Conservation (phyloP, 164 flowering plant species). For the Umbilicus rupestris region DNA sequence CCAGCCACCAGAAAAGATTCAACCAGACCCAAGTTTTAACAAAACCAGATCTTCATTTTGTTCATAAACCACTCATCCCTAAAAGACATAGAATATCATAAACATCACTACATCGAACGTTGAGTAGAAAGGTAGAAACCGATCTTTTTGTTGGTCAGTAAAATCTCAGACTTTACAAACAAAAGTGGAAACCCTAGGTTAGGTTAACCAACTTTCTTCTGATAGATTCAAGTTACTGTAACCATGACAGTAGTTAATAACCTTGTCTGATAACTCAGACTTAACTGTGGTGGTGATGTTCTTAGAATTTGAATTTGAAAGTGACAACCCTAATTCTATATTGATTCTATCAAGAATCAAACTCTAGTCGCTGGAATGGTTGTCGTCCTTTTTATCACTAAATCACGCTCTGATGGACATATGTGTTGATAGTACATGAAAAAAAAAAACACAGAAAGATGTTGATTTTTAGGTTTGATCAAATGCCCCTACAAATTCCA, state of each 20-base stretch:
- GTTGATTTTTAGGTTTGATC: neutral
- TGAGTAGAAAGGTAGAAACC: neutral
- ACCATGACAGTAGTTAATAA: neutral
- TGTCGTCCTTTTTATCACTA: neutral
- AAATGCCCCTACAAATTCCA: neutral
- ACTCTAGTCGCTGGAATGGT: too few relatives aligned
- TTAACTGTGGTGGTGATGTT: too few relatives aligned
- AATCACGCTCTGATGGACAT: neutral
- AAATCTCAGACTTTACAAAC: too few relatives aligned
- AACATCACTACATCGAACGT: neutral
- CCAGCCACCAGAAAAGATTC: conserved; percentile 12
- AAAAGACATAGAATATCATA: neutral
- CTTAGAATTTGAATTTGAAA: neutral
- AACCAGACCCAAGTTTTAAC: conserved; percentile 7
- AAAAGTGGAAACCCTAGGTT: too few relatives aligned
- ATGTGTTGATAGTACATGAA: neutral
- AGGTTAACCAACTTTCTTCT: neutral
- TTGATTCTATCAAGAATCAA: too few relatives aligned
- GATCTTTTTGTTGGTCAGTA: neutral
- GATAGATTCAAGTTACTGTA: neutral
- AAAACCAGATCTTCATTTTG: neutral
- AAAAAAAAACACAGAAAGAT: neutral
- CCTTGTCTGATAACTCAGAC: neutral
- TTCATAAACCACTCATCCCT: conserved; percentile 1
- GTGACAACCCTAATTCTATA: too few relatives aligned